phyloP scores from a whole-genome alignment of 2,329 filamentous ascomycete species.

The Fusarium ramigenum region DNA sequence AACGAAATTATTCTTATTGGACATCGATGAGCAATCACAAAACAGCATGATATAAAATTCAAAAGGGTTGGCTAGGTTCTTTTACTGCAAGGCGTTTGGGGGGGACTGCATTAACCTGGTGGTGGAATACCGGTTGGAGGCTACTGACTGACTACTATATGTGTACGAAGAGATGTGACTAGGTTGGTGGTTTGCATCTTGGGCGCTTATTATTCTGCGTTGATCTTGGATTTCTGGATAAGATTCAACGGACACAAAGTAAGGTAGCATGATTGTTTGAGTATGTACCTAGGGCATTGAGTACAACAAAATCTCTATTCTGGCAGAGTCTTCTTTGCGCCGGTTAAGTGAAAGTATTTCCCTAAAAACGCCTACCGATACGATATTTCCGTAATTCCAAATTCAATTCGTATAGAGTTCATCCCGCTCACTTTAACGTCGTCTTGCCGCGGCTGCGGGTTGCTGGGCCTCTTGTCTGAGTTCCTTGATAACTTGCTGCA shows the following conservation, averaged over 20 bases:
- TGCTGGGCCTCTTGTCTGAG: conserved; percentile 65
- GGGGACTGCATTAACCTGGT: conserved; percentile 23
- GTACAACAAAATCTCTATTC: conserved; percentile 12
- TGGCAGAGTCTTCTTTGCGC: not conserved
- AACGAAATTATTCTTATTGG: conserved; percentile 61
- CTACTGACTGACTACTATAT: conserved; percentile 15
- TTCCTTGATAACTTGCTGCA: conserved; percentile 68
- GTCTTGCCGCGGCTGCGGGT: conserved; percentile 46
- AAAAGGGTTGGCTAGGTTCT: conserved; percentile 6
- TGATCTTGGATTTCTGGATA: not conserved
- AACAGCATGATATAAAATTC: conserved; percentile 3
- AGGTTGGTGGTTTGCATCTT: conserved; percentile 19
- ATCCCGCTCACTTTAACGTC: conserved; percentile 34
- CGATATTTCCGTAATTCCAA: not conserved
- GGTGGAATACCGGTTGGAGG: conserved; percentile 10
- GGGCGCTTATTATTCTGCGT: conserved; percentile 17
- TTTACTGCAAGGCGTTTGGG: conserved; percentile 40
- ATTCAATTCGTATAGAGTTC: not conserved
- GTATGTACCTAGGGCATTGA: conserved; percentile 2
- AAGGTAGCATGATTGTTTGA: conserved; percentile 12
- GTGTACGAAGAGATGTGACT: conserved; percentile 17
- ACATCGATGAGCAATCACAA: conserved; percentile 52
- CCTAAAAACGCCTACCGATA: conserved; percentile 20
- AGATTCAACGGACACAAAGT: conserved; percentile 8
- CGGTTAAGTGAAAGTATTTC: conserved; percentile 3